Evolutionary conservation across 2,329 filamentous ascomycete genomes (phyloP), one percentile per base, ranked within the genome.

Genomic region (Phialophora verrucosa): DNA sequence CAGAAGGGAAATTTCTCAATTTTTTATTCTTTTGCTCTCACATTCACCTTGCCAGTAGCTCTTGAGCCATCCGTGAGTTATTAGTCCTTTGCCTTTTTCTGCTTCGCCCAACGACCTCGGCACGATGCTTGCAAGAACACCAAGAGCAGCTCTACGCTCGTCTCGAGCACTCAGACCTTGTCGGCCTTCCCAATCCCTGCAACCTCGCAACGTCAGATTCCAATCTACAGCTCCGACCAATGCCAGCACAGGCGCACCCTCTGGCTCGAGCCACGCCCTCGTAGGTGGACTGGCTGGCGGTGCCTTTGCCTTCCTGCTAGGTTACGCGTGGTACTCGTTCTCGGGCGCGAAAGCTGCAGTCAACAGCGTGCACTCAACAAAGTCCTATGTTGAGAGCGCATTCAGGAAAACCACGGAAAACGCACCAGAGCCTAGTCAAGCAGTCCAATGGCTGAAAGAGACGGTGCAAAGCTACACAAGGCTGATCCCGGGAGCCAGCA

Each of bases 401-500:
- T 84, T 85, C 38, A 80, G 87, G 70, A 87, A 87, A 74, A 80
- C 90, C 5, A 84, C 88, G 70, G 78, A 88, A 63, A 82, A 83
- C 54, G 86, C 89, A 0, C 90, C 90, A 0, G 84, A 87, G 66
- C 83, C 88, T 14, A 89, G 90, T 69, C 84, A 91, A 76, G 89
- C 90, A 1, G 80, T 91, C 47, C 78, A 84, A 67, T 88, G 85
- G 80, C 84, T 93, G 67, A 87, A 87, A 73, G 80, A 87, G 64
- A 87, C 88, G 12, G 86, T 87, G 31, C 87, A 87, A 74, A 87
- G 87, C 27, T 93, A 93, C 74, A 88, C 89, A 1, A 82, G 81
- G 2, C 91, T 89, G 82, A 85, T 93, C 32, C 91, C 91, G 0
- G 91, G 91, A 12, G 90, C 88, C 1, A 84, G 85, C 32, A 78